phyloP scores from a whole-genome alignment of 2,329 filamentous ascomycete genomes.

The Penicillium sp. region DNA sequence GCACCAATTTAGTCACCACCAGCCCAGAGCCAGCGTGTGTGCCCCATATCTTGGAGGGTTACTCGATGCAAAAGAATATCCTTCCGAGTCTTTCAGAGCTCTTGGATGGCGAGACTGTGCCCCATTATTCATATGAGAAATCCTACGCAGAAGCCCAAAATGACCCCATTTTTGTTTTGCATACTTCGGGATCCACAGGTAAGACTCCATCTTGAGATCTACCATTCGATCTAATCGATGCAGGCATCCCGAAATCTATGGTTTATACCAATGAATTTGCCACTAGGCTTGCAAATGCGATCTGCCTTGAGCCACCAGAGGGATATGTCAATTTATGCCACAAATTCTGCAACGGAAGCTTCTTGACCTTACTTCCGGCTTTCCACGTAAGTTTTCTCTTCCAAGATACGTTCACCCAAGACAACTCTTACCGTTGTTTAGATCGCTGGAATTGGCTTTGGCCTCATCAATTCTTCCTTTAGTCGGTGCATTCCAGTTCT shows the following conservation, averaged over 20 bases:
- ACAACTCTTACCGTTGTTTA: neutral
- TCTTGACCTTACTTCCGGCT: conserved; percentile 5
- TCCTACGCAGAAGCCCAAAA: neutral
- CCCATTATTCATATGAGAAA: conserved; percentile 1
- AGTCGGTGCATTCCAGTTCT: neutral
- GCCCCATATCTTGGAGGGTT: conserved; percentile 19
- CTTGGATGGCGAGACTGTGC: conserved; percentile 9
- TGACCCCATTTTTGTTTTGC: conserved; percentile 4
- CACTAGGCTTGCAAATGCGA: neutral
- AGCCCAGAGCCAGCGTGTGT: conserved; percentile 21
- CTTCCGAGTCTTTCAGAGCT: conserved; percentile 29
- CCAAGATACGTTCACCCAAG: neutral
- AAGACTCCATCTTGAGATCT: too few relatives aligned
- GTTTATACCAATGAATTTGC: conserved; percentile 1
- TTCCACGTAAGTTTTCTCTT: conserved; percentile 3
- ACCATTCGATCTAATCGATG: too few relatives aligned
- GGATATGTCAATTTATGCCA: conserved; percentile 2
- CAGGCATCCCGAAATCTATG: conserved; percentile 6
- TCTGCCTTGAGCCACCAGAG: neutral
- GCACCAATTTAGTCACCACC: conserved; percentile 28
- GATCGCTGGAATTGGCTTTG: neutral
- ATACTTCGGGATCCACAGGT: conserved; percentile 7
- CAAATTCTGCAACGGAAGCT: neutral
- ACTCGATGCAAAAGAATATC: conserved; percentile 18
- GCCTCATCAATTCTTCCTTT: neutral